phyloP scores from a whole-genome alignment of 441 rosid genomes.

The Iberis amara region DNA sequence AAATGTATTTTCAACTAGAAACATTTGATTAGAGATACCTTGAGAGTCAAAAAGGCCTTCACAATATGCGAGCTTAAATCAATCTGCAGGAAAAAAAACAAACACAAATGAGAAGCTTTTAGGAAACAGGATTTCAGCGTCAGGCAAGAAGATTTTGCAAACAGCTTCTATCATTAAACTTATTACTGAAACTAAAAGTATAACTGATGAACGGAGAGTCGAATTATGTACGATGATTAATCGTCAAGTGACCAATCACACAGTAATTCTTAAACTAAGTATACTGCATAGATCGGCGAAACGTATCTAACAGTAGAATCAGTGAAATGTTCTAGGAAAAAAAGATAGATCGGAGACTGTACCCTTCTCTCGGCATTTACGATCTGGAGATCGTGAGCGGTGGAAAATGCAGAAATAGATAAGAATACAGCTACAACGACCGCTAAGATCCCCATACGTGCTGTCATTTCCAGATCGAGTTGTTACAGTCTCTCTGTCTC shows the following conservation, averaged over 20 bases:
- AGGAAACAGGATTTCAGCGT: neutral
- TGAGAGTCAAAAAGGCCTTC: no score
- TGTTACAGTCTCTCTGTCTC: no score
- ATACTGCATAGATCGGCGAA: conserved; percentile 17
- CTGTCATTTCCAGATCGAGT: conserved; percentile 36
- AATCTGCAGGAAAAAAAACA: no score
- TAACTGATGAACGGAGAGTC: neutral
- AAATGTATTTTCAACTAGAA: neutral
- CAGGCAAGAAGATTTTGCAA: conserved; percentile 6
- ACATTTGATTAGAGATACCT: no score
- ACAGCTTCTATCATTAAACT: neutral
- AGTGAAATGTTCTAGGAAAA: neutral
- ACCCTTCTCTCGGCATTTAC: conserved; percentile 90
- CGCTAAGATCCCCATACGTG: conserved; percentile 33
- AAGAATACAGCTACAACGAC: conserved; percentile 33
- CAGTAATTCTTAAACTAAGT: neutral
- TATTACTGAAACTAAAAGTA: conserved; percentile 2
- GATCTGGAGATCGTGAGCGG: conserved; percentile 58
- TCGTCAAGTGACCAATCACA: conserved; percentile 1
- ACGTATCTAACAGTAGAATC: neutral
- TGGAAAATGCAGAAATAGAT: conserved; percentile 35
- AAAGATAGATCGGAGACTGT: conserved; percentile 30
- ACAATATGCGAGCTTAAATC: no score
- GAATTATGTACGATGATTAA: conserved; percentile 6
- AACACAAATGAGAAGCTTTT: neutral